Percentiles rank a stretch among this genome's conserved stretches.
Evolutionary conservation across 2,329 filamentous ascomycete species (phyloP).

Genomic region (Aspergillus versicolor): DNA sequence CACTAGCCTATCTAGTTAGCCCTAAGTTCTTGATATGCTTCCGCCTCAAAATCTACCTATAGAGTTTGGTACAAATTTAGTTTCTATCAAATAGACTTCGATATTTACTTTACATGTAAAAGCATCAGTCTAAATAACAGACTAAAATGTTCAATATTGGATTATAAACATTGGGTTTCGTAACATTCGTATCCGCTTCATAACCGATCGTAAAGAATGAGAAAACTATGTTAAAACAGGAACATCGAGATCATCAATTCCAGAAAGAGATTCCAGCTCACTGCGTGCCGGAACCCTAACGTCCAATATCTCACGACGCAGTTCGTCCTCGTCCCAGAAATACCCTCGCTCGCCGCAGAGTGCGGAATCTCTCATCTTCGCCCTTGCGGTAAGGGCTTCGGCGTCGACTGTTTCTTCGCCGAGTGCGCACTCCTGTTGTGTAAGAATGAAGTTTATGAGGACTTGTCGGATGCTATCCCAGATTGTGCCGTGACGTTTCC

Average conservation of each 20-base stretch:
- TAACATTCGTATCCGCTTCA: neutral
- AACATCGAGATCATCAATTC: slow-evolving; percentile 10
- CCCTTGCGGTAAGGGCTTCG: slow-evolving; percentile 24
- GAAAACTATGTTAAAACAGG: slow-evolving; percentile 13
- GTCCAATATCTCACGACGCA: slow-evolving; percentile 26
- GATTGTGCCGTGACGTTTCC: slow-evolving; percentile 26
- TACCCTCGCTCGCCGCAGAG: slow-evolving; percentile 7
- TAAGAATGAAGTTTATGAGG: slow-evolving; percentile 26
- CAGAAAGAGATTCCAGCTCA: neutral
- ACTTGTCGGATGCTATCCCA: slow-evolving; percentile 29
- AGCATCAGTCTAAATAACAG: no score
- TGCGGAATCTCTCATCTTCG: slow-evolving; percentile 12
- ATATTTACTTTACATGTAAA: no score
- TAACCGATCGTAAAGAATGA: neutral
- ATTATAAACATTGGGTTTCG: neutral
- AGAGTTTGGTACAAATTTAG: no score
- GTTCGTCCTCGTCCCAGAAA: slow-evolving; percentile 29
- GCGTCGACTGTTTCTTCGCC: slow-evolving; percentile 22
- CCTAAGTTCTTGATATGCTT: no score
- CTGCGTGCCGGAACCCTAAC: slow-evolving; percentile 3
- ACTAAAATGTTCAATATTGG: neutral
- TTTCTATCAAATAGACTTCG: no score
- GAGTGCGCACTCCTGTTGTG: slow-evolving; percentile 31
- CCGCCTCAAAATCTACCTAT: no score
- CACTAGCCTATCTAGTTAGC: neutral